Conservation (phyloP, 345 rosid species). For the Corchorus capsularis region DNA sequence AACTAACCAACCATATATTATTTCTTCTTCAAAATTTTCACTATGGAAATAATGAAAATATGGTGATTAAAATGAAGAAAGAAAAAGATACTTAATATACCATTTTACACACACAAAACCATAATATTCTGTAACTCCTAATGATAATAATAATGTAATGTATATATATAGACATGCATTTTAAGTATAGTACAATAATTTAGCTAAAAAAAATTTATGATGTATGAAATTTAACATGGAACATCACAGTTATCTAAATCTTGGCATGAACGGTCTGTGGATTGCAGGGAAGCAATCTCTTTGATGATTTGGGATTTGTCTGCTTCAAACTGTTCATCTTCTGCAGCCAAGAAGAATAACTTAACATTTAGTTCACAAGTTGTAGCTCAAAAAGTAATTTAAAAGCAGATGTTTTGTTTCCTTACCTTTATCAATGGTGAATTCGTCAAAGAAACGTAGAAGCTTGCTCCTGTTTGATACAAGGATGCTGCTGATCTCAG, state of each 20-base stretch:
- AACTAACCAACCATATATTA: background rate
- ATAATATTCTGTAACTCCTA: background rate
- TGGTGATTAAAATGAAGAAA: background rate
- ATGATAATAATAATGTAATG: background rate
- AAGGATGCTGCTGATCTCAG: slow-evolving; percentile 41
- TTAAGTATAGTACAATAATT: background rate
- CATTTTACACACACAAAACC: background rate
- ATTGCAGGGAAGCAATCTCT: slow-evolving; percentile 37
- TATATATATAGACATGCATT: background rate
- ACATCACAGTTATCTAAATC: slow-evolving; percentile 24
- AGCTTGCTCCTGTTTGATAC: slow-evolving; percentile 53
- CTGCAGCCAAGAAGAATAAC: slow-evolving; percentile 18
- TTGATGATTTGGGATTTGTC: slow-evolving; percentile 38
- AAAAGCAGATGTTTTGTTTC: background rate
- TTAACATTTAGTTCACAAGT: background rate
- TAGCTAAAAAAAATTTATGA: background rate
- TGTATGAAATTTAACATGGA: slow-evolving; percentile 2
- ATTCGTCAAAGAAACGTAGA: slow-evolving; percentile 48
- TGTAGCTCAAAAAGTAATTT: background rate
- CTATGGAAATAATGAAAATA: background rate
- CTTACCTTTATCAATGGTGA: slow-evolving; percentile 52
- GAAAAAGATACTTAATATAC: background rate
- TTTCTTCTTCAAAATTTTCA: background rate
- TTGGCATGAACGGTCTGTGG: slow-evolving; percentile 23
- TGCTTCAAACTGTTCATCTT: slow-evolving; percentile 41